Percentiles rank a stretch among this genome's conserved stretches.
phyloP scores from a whole-genome alignment of 441 rosid species.

The Pelargonium myrrhifolium region DNA sequence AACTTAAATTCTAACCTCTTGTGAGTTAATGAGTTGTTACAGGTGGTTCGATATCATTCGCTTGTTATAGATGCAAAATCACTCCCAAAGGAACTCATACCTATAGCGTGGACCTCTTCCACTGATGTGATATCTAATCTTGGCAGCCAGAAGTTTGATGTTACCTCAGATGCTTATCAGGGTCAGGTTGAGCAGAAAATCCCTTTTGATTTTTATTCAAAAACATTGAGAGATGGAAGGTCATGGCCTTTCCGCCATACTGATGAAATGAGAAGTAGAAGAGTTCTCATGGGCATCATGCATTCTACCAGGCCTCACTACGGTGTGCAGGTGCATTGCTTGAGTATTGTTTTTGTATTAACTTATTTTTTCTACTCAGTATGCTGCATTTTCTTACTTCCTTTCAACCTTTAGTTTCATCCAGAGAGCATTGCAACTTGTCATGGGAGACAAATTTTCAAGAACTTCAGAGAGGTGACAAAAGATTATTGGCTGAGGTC shows the following conservation, averaged over 20 bases:
- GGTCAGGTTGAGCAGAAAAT: conserved; percentile 24
- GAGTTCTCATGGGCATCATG: conserved; percentile 82
- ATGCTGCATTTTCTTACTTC: conserved; percentile 22
- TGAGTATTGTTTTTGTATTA: conserved; percentile 3
- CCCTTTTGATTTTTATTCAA: conserved; percentile 23
- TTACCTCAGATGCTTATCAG: conserved; percentile 24
- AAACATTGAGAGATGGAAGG: conserved; percentile 26
- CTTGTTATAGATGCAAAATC: conserved; percentile 71
- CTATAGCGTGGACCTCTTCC: conserved; percentile 84
- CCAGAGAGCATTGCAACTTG: conserved; percentile 93
- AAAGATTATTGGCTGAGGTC: conserved; percentile 57
- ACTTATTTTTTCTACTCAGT: conserved; percentile 6
- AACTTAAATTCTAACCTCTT: conserved; percentile 13
- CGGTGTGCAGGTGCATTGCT: conserved; percentile 73
- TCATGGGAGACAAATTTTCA: conserved; percentile 68
- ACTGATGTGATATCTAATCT: conserved; percentile 44
- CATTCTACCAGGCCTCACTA: conserved; percentile 88
- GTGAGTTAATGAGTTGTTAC: conserved; percentile 19
- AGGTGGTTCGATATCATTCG: conserved; percentile 97
- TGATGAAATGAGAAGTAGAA: conserved; percentile 26
- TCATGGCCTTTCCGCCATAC: conserved; percentile 28
- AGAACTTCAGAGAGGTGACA: conserved; percentile 74
- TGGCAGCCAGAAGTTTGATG: conserved; percentile 33
- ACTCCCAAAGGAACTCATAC: conserved; percentile 72
- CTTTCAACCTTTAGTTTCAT: conserved; percentile 60